These are phyloP conservation scores for Mrakia gelida DNA, from an alignment of 768 basidiomycete species.

Conservation along the genomic window DNA sequence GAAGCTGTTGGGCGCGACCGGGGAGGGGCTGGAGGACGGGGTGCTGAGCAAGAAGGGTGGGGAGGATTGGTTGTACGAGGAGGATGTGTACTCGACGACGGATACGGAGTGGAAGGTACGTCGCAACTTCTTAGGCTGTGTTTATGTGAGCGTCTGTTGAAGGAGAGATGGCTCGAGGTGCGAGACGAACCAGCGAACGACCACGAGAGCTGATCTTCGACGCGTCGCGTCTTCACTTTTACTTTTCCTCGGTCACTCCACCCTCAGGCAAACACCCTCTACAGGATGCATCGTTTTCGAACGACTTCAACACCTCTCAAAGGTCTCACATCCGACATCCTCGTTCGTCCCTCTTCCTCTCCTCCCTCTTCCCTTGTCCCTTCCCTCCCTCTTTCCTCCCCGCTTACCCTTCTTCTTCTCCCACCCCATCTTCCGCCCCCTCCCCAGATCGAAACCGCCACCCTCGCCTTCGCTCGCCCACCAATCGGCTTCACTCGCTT, in stretches of 20 bases:
- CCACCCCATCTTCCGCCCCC: not conserved
- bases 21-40: not conserved
- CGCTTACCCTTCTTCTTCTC: too few relatives aligned
- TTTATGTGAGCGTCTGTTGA: not conserved
- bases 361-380: not conserved
- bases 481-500: constrained; percentile 5
- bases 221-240: not conserved
- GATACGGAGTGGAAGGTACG: constrained; percentile 26
- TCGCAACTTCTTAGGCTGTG: not conserved
- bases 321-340: constrained; percentile 30
- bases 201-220: not conserved
- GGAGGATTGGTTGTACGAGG: constrained; percentile 30
- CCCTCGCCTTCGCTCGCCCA: constrained; percentile 5
- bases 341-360: constrained; percentile 6
- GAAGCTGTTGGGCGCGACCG: not conserved
- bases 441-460: constrained; percentile 28
- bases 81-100: constrained; percentile 14
- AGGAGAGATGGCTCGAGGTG: too few relatives aligned
- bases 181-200: not conserved
- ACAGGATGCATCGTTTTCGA: constrained; percentile 32
- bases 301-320: constrained; percentile 30
- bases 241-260: not conserved
- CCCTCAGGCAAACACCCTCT: constrained; percentile 11
- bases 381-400: not conserved
- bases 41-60: constrained; percentile 24